Evolutionary conservation across 2,329 filamentous ascomycete species (phyloP).

Genomic region (Hortaea werneckii): DNA sequence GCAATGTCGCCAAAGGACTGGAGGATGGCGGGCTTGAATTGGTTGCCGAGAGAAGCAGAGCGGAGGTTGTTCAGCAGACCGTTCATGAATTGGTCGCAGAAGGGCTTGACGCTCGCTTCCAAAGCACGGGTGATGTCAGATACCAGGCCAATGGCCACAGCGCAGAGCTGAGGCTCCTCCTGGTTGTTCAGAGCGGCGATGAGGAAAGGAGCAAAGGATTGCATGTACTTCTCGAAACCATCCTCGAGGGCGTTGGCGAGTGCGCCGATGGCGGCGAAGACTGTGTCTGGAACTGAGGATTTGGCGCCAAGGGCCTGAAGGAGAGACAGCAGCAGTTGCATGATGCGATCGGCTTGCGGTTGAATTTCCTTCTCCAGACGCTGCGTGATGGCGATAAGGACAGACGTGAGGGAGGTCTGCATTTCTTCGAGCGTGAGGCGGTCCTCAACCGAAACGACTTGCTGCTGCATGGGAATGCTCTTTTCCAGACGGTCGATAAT

Average conservation of each 20-base stretch:
- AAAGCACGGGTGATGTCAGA: conserved; percentile 92
- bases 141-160: conserved; percentile 94
- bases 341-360: conserved; percentile 85
- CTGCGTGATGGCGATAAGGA: conserved; percentile 82
- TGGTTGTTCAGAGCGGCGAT: conserved; percentile 93
- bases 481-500: conserved; percentile 85
- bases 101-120: conserved; percentile 82
- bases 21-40: conserved; percentile 95
- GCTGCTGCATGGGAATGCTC: conserved; percentile 77
- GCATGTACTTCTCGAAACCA: conserved; percentile 96
- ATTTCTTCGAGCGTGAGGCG: conserved; percentile 94
- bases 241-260: conserved; percentile 84
- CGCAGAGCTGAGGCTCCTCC: conserved; percentile 86
- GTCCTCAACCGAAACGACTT: conserved; percentile 95
- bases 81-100: conserved; percentile 98
- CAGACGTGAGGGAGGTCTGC: conserved; percentile 88
- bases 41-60: conserved; percentile 65
- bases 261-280: conserved; percentile 87
- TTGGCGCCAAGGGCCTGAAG: conserved; percentile 68
- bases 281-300: conserved; percentile 86
- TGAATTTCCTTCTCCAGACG: conserved; percentile 84
- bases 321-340: conserved; percentile 76
- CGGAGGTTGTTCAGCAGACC: conserved; percentile 84
- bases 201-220: conserved; percentile 81
- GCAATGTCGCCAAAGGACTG: conserved; percentile 98